Evolutionary conservation across 2,329 filamentous ascomycete species (phyloP).

Genomic region (Chaetomiaceae sp.): DNA sequence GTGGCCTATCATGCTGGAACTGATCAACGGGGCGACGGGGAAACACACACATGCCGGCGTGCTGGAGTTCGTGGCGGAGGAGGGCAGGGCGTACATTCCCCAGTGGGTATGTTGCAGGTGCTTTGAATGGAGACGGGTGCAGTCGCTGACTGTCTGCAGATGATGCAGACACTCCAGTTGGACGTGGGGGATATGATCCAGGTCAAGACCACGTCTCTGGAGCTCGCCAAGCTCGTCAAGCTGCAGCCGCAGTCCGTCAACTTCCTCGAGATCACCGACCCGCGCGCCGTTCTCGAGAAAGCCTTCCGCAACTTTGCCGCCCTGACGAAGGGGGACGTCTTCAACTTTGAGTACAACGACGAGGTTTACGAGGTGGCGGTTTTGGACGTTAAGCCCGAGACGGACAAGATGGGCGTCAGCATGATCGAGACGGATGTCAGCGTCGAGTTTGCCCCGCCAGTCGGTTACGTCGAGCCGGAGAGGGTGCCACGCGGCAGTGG

Average conservation of each 20-base stretch:
- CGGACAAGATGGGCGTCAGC: constrained; percentile 78
- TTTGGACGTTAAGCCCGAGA: constrained; percentile 84
- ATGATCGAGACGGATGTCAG: constrained; percentile 96
- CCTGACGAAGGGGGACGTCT: constrained; percentile 87
- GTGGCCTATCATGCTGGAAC: constrained; percentile 95
- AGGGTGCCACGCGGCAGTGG: constrained; percentile 56
- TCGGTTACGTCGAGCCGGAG: constrained; percentile 89
- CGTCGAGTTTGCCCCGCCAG: constrained; percentile 90
- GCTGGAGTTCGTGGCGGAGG: constrained; percentile 94
- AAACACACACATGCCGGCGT: constrained; percentile 90
- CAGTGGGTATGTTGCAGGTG: constrained; percentile 66
- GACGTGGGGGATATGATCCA: constrained; percentile 94
- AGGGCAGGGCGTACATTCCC: constrained; percentile 92
- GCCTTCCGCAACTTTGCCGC: constrained; percentile 95
- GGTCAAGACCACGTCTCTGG: constrained; percentile 89
- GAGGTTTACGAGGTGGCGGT: constrained; percentile 90
- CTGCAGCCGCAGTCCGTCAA: constrained; percentile 88
- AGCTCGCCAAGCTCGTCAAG: constrained; percentile 89
- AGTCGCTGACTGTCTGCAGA: constrained; percentile 44
- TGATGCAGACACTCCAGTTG: constrained; percentile 87
- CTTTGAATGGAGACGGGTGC: not conserved
- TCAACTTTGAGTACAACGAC: constrained; percentile 96
- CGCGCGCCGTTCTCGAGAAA: constrained; percentile 93
- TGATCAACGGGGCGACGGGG: constrained; percentile 79
- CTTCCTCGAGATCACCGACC: constrained; percentile 95